Evolutionary conservation across 2,329 filamentous ascomycete species (phyloP), one percentile per base, ranked within the genome.

Genomic region (Bipolaris bicolor): DNA sequence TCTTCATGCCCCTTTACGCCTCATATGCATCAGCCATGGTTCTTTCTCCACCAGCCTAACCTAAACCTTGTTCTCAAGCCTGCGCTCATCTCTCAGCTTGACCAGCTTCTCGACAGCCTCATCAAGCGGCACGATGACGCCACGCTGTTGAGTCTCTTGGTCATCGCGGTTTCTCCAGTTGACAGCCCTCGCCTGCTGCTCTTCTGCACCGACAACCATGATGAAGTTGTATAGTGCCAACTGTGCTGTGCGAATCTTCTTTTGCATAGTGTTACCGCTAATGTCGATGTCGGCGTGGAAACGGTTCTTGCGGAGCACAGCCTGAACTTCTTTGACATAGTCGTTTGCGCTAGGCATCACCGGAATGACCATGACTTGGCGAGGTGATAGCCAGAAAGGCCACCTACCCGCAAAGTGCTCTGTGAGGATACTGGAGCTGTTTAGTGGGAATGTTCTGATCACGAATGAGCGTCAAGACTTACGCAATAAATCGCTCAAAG

Each of bases 401-500:
- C 91, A 95, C 80, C 92, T 92, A 68, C 91, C 91, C 52, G 84
- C 90, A 74, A 92, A 94, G 78, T 94, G 91, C 82, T 95, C 91
- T 44, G 86, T 90, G 59, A 94, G 82, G 64, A 94, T 92, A 64
- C 73, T 75, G 43, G 1, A 13, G 1, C 7, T 20, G 31, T 55
- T 71, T 57, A 72, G 64, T 41, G 37, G 29, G 20, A 1, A 40
- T 36, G 29, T 34, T 43, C 2, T 13, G 2, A 29, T 37, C 16
- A 10, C 20, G 26, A 9, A 5, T 7, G 7, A 15, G 18, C 22
- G 20, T 11, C 10, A 36, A 40, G 20, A 69, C 70, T 68, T 70
- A 74, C 72, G 86, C 91, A 71, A 90, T 85, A 72, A 87, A 86
- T 55, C 84, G 83, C 73, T 87, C 84, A 74, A 92, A 84, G 76